A percentile compares a stretch with the other conserved stretches of the same genome.
These are phyloP conservation scores for Ochetophila trinervis DNA, from an alignment of 306 rosid genomes.

Conservation along the genomic window DNA sequence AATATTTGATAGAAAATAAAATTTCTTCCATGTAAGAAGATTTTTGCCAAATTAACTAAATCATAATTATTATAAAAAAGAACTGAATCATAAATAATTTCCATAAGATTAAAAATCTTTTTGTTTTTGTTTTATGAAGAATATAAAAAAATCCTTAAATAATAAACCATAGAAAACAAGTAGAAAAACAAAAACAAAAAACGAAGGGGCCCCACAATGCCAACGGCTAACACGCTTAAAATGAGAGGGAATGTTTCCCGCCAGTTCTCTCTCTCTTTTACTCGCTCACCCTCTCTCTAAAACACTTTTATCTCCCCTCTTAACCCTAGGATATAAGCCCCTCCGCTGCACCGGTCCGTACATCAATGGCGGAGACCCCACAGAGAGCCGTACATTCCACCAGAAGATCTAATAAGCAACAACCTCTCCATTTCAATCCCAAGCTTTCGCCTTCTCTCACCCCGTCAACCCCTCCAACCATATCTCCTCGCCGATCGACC, in stretches of 20 bases:
- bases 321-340: conserved; percentile 24
- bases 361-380: conserved; percentile 65
- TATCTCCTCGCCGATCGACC: conserved; percentile 49
- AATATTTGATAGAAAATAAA: no score
- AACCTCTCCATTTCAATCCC: conserved; percentile 13
- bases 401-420: conserved; percentile 28
- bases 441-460: conserved; percentile 32
- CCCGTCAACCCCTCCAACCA: conserved; percentile 51
- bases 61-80: no score
- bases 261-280: conserved; percentile 28
- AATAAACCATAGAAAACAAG: no score
- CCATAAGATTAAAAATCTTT: no score
- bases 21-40: no score
- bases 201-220: no score
- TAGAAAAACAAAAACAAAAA: no score
- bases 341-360: conserved; percentile 2
- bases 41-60: no score
- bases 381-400: conserved; percentile 40
- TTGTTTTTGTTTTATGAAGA: no score
- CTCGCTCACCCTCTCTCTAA: background rate
- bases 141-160: no score
- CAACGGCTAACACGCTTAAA: background rate
- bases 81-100: no score
- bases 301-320: background rate
- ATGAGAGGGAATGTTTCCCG: conserved; percentile 49